Evolutionary conservation across 202 grass and related monocot species (phyloP), one percentile per base, ranked within the genome.

Genomic region (Zizania palustris): DNA sequence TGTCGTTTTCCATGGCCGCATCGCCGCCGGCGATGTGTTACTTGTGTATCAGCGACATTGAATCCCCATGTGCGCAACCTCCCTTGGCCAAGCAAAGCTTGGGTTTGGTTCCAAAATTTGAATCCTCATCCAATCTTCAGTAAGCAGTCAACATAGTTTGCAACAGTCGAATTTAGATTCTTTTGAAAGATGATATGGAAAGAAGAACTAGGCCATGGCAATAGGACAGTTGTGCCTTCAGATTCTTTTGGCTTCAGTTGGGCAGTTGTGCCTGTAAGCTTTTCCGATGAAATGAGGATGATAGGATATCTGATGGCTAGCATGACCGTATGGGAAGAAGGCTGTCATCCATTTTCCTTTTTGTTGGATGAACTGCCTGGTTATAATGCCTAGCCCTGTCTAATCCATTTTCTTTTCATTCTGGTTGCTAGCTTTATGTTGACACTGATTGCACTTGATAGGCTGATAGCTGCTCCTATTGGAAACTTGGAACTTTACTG

Each of bases 81-180:
- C 7, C 44, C 6, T 1, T 22, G 45, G 40, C 61, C 39, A 2
- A 41, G 10, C 41, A 59, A 11, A 56, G 20, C 45, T 33, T 62
- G 45, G 55, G 67, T 62, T 59, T 60, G 7, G 74, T 51, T 54
- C 5, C 42, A n/a, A 2, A 78, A 40, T 51, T 39, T 44, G 14
- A 38, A 19, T 3, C 14, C 6, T 50, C n/a, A 5, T 54, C 34
- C 63, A 48, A 53, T 50, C n/a, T 45, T 49, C 34, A 41, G 34
- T 59, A 18, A 48, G 18, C 6, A 42, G 18, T 18, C 9, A 69
- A 9, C n/a, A 55, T 55, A 21, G 20, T 41, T 33, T 50, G 9
- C 6, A 34, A 3, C 37, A 39, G 15, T 73, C 51, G 14, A 20
- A 13, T 44, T 62, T 33, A 16, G 51, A 46, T 69, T 45, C 63